Evolutionary conservation across 306 rosid species (phyloP).

Genomic region (Adenanthera pavonina): DNA sequence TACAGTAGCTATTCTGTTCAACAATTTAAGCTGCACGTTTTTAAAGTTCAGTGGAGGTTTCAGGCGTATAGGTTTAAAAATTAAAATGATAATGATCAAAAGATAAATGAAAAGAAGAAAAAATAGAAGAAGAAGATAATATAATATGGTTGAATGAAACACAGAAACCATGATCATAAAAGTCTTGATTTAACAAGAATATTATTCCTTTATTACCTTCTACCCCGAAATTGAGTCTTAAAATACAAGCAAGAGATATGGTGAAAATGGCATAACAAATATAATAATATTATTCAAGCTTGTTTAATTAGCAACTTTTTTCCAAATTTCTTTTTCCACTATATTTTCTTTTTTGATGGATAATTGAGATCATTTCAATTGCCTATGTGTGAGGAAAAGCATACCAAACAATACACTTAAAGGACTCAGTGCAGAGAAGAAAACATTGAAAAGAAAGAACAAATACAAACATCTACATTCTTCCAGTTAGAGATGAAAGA

Average conservation of each 20-base stretch:
- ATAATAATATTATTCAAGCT: background rate
- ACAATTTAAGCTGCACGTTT: slow-evolving; percentile 77
- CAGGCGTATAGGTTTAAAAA: slow-evolving; percentile 32
- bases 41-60: slow-evolving; percentile 40
- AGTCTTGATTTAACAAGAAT: background rate
- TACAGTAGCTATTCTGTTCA: slow-evolving; percentile 89
- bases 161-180: slow-evolving; percentile 18
- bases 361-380: background rate
- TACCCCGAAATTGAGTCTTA: background rate
- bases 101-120: background rate
- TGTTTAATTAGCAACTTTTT: background rate
- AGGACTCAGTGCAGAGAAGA: background rate
- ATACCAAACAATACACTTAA: background rate
- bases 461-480: background rate
- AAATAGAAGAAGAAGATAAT: background rate
- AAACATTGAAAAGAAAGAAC: slow-evolving; percentile 2
- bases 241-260: background rate
- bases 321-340: background rate
- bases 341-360: background rate
- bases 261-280: background rate
- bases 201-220: background rate
- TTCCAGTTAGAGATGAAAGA: background rate
- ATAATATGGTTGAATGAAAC: slow-evolving; percentile 8
- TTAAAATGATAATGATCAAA: background rate
- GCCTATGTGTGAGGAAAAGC: background rate